Evolutionary conservation across 2,329 filamentous ascomycete species (phyloP), one percentile per base, ranked within the genome.

Genomic region (Aulographum hederae): DNA sequence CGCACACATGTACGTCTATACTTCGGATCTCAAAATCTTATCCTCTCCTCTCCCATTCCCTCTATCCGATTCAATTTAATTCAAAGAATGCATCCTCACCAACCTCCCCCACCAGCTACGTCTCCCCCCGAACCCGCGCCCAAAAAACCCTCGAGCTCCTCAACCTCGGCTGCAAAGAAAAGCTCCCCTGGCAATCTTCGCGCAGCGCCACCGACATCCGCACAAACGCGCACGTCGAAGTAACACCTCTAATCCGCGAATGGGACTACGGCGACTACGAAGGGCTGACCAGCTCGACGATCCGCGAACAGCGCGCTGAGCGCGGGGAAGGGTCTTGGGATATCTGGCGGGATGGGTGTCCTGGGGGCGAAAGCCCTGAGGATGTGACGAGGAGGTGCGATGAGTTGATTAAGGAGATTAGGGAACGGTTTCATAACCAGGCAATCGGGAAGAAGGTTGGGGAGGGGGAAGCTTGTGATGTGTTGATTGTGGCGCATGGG

Each of bases 111-210:
- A n/a, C 8, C 35, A 69, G 67, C 44, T 93, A 86, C 53, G 82
- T 94, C 26, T 92, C 81, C 2, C 86, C 85, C 3, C 76, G 85
- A 29, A 70, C 67, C 38, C 78, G 85, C 36, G 82, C 86, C 14
- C 84, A 89, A 53, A 68, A 72, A 31, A 95, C 85, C n/a, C 76
- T 94, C 47, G 82, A 93, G 51, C 69, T 94, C 30, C 71, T 94
- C 17, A 69, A 78, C 42, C 60, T 93, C 14, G 78, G 74, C 31
- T 73, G 74, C 47, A 53, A 58, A n/a, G 67, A 72, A 26, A 60
- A 65, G 2, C 60, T 85, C 12, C 84, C 84, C 0, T 92, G 82
- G 82, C 51, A 64, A 18, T 41, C 33, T 6, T 17, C 21, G n/a
- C 6, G 19, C 3, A 30, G 38, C 6, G 30, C 38, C 23, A 41